phyloP scores from a whole-genome alignment of 768 basidiomycete species.

The Pulveroboletus frians region DNA sequence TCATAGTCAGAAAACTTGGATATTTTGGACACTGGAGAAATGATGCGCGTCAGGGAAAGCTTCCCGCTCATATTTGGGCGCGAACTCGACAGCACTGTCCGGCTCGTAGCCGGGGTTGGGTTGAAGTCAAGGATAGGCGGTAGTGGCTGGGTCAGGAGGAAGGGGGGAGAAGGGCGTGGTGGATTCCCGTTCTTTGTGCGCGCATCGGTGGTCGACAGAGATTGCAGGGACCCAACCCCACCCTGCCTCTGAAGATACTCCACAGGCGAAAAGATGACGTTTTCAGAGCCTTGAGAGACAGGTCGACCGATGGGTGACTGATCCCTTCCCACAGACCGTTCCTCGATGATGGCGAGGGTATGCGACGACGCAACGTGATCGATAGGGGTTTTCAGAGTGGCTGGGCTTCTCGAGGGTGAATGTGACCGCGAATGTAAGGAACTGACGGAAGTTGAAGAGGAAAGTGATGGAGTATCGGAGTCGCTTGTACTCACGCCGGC shows the following conservation, averaged over 20 bases:
- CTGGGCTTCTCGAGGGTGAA: slow-evolving; percentile 33
- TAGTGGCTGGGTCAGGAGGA: slow-evolving; percentile 16
- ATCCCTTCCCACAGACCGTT: slow-evolving; percentile 27
- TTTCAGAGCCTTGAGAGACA: slow-evolving; percentile 19
- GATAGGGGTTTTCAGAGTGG: slow-evolving; percentile 29
- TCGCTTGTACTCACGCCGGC: slow-evolving; percentile 32
- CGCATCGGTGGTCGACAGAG: slow-evolving; percentile 1
- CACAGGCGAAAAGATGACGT: slow-evolving; percentile 19
- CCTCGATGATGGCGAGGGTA: slow-evolving; percentile 38
- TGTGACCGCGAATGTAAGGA: slow-evolving; percentile 31
- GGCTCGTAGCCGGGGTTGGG: background rate
- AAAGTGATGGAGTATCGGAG: slow-evolving; percentile 47
- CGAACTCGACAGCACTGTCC: background rate
- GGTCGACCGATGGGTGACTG: slow-evolving; percentile 3
- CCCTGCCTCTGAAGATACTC: slow-evolving; percentile 18
- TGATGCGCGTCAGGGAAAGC: slow-evolving; percentile 25
- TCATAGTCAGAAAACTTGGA: slow-evolving; percentile 4
- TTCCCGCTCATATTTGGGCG: slow-evolving; percentile 14
- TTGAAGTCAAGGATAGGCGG: slow-evolving; percentile 8
- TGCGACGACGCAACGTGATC: slow-evolving; percentile 23
- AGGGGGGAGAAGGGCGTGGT: slow-evolving; percentile 12
- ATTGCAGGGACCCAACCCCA: slow-evolving; percentile 12
- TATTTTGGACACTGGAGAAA: slow-evolving; percentile 21
- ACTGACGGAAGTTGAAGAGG: slow-evolving; percentile 38
- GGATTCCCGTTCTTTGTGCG: slow-evolving; percentile 26